A percentile compares a stretch with the other conserved stretches of the same genome.
These are phyloP conservation scores for Xylariales sp. DNA, from an alignment of 2,329 filamentous ascomycete species.

Conservation along the genomic window DNA sequence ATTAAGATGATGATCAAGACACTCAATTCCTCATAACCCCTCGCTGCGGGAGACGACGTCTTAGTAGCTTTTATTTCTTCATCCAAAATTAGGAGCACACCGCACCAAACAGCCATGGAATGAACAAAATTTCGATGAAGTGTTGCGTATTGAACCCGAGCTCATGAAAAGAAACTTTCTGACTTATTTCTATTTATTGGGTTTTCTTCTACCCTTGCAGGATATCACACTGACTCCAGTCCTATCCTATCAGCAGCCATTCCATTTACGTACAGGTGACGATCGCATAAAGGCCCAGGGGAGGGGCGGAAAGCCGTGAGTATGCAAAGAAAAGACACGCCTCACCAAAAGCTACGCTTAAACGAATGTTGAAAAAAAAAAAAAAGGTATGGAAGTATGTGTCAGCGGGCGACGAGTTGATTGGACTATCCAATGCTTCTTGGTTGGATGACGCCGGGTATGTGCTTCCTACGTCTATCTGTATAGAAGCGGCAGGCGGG, in stretches of 20 bases:
- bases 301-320: neutral
- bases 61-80: neutral
- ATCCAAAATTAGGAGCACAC: neutral
- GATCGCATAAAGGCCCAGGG: neutral
- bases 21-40: constrained; percentile 61
- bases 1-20: constrained; percentile 80
- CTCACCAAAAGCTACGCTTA: neutral
- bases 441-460: constrained; percentile 33
- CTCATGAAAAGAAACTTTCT: constrained; percentile 5
- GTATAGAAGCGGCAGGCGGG: constrained; percentile 20
- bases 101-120: neutral
- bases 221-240: neutral
- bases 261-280: constrained; percentile 6
- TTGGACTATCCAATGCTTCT: constrained; percentile 36
- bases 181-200: constrained; percentile 8
- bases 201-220: neutral
- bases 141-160: neutral
- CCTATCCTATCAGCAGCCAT: neutral
- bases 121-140: neutral
- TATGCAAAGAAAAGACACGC: neutral
- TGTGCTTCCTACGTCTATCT: constrained; percentile 24
- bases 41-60: neutral
- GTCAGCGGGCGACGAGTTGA: constrained; percentile 19
- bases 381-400: constrained; percentile 2
- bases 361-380: constrained; percentile 3